Evolutionary conservation across 495 filamentous ascomycete genomes (phyloP).

Genomic region (Tuber brumale): DNA sequence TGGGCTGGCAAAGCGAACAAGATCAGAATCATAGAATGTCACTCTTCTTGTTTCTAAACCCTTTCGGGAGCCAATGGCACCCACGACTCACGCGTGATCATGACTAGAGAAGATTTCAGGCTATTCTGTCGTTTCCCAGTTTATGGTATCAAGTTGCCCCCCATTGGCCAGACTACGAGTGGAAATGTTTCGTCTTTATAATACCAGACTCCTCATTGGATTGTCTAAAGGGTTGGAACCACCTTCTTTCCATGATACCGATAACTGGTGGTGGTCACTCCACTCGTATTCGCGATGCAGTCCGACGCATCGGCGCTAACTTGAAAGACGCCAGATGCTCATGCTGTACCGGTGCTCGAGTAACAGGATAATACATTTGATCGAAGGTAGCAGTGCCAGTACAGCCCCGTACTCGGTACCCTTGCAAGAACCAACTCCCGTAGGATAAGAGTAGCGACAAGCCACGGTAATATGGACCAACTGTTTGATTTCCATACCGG

Average conservation of each 20-base stretch:
- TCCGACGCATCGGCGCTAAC: neutral
- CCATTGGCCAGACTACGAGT: neutral
- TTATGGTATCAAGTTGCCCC: neutral
- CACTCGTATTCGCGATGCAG: neutral
- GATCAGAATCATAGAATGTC: neutral
- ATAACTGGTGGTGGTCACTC: too few relatives aligned
- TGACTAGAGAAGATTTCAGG: neutral
- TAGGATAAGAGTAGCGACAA: neutral
- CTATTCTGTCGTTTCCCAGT: neutral
- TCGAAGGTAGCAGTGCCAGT: too few relatives aligned
- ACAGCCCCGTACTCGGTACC: neutral
- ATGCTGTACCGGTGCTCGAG: neutral
- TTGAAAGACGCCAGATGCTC: neutral
- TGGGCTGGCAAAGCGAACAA: neutral
- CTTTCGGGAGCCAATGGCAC: neutral
- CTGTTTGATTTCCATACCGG: neutral
- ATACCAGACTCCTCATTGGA: neutral
- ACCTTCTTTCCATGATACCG: neutral
- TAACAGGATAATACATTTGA: too few relatives aligned
- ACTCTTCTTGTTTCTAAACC: neutral
- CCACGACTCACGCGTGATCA: neutral
- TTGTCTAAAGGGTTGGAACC: neutral
- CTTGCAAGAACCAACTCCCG: neutral
- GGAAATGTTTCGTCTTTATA: neutral
- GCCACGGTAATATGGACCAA: neutral